These are phyloP conservation scores for Lathyrus oleraceus DNA, from an alignment of 306 rosid genomes.

Conservation along the genomic window DNA sequence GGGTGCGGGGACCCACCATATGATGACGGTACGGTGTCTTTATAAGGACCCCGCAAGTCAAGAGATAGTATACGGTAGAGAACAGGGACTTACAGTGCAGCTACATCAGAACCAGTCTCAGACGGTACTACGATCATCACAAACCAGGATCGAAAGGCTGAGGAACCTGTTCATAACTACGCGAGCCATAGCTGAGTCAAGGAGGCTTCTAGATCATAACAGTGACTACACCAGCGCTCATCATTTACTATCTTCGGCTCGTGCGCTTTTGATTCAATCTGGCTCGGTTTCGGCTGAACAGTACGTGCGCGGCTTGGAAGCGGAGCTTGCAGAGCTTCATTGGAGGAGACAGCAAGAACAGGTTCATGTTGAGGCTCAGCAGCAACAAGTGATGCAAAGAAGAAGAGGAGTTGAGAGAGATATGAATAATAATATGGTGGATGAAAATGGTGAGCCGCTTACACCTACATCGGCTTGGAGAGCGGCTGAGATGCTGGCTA, in stretches of 20 bases:
- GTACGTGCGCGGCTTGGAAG: slow-evolving; percentile 55
- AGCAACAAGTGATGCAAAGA: slow-evolving; percentile 48
- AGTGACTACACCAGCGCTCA: slow-evolving; percentile 61
- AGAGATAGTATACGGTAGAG: slow-evolving; percentile 62
- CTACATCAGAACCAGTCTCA: slow-evolving; percentile 28
- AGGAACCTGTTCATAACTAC: slow-evolving; percentile 59
- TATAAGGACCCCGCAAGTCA: slow-evolving; percentile 70
- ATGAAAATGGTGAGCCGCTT: slow-evolving; percentile 78
- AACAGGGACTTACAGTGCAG: slow-evolving; percentile 60
- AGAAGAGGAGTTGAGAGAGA: slow-evolving; percentile 49
- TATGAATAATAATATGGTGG: slow-evolving; percentile 28
- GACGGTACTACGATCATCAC: slow-evolving; percentile 36
- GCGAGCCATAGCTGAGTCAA: slow-evolving; percentile 75
- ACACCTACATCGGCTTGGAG: slow-evolving; percentile 88
- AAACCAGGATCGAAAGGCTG: slow-evolving; percentile 45
- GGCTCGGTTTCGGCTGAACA: slow-evolving; percentile 45
- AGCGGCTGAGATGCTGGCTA: slow-evolving; percentile 86
- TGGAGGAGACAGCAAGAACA: slow-evolving; percentile 61
- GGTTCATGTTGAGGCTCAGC: slow-evolving; percentile 35
- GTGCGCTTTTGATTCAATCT: slow-evolving; percentile 58
- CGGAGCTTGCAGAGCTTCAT: slow-evolving; percentile 69
- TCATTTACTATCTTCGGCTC: slow-evolving; percentile 69
- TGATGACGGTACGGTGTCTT: slow-evolving; percentile 68
- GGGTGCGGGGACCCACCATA: slow-evolving; percentile 49
- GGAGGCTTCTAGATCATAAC: slow-evolving; percentile 53